These are phyloP conservation scores for Wallacemonas sp. DNA, from an alignment of 208 protist genomes.

Conservation along the genomic window DNA sequence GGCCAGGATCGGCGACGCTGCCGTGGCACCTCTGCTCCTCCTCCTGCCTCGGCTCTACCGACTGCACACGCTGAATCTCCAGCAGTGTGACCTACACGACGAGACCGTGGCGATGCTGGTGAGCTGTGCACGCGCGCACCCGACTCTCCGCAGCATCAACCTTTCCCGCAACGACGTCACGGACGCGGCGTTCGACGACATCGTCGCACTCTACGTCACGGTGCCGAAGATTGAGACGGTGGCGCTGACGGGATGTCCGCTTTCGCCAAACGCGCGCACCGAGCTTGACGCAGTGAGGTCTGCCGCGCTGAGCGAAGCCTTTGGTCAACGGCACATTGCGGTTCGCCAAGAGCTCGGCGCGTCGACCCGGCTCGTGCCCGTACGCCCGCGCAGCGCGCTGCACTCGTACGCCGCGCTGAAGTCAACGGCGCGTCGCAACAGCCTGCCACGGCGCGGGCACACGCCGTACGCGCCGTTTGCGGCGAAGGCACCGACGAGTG, in stretches of 20 bases:
- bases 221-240: conserved; percentile 32
- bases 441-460: not conserved
- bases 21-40: conserved; percentile 24
- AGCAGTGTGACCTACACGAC: conserved; percentile 54
- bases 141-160: conserved; percentile 38
- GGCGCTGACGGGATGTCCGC: conserved; percentile 27
- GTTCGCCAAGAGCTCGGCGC: not conserved
- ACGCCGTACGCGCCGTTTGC: not conserved
- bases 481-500: not conserved
- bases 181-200: conserved; percentile 17
- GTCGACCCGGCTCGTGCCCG: not conserved
- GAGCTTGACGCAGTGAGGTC: not conserved
- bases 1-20: conserved; percentile 41
- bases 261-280: conserved; percentile 18
- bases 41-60: conserved; percentile 53
- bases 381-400: not conserved
- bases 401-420: not conserved
- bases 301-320: not conserved
- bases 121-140: conserved; percentile 30
- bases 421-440: not conserved
- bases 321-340: not conserved
- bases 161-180: conserved; percentile 63
- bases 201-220: conserved; percentile 38
- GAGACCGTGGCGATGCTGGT: conserved; percentile 20
- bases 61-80: conserved; percentile 54